Percentiles rank a stretch among this genome's conserved stretches.
Evolutionary conservation across 2,329 filamentous ascomycete genomes (phyloP).

Genomic region (Trichoderma semiorbis): DNA sequence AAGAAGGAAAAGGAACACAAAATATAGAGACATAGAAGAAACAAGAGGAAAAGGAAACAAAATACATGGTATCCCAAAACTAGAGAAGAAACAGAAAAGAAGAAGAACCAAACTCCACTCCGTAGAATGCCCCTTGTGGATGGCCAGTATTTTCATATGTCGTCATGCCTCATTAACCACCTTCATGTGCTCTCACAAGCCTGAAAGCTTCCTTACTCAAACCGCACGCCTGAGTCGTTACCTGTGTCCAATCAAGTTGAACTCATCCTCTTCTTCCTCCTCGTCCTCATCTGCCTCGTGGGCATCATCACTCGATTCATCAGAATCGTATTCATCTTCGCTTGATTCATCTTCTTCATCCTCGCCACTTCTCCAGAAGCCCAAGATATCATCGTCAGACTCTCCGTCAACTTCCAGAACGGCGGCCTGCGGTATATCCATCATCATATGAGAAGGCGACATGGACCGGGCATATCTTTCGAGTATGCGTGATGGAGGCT

Average conservation of each 20-base stretch:
- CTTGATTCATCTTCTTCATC: conserved; percentile 43
- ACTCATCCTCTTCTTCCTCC: conserved; percentile 46
- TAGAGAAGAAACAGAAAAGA: neutral
- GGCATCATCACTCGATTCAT: conserved; percentile 47
- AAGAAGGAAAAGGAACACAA: neutral
- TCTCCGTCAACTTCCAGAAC: conserved; percentile 39
- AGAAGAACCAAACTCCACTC: neutral
- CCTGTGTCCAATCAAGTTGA: conserved; percentile 49
- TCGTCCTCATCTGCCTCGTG: conserved; percentile 39
- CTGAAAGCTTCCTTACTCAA: neutral
- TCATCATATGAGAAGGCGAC: conserved; percentile 35
- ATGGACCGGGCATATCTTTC: conserved; percentile 46
- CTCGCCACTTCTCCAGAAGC: conserved; percentile 52
- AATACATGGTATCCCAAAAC: neutral
- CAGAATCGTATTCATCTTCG: conserved; percentile 39
- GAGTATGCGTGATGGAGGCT: conserved; percentile 32
- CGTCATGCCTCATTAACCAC: neutral
- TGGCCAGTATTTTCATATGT: neutral
- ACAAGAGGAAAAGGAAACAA: neutral
- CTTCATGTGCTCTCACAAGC: neutral
- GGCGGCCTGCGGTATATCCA: conserved; percentile 27
- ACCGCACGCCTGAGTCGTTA: conserved; percentile 27
- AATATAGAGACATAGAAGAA: neutral
- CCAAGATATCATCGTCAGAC: conserved; percentile 54
- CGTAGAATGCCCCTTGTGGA: neutral